Conservation (phyloP, 345 rosid species). For the Gossypium australe region DNA sequence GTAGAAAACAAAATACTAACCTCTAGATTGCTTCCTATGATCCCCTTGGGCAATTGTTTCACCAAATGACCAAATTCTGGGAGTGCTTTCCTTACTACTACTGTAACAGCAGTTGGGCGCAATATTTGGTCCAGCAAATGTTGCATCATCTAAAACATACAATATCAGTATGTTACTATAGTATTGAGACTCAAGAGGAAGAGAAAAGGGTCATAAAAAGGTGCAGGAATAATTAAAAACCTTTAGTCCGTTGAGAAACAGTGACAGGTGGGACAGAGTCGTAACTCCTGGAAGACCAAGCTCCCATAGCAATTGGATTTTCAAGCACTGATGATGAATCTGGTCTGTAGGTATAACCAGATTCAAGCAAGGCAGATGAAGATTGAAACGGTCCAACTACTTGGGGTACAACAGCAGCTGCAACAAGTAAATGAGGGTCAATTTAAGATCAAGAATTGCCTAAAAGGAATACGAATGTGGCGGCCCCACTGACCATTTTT, state of each 20-base stretch:
- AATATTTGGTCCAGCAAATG: conserved; percentile 19
- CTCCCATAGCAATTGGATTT: conserved; percentile 30
- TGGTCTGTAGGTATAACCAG: conserved; percentile 33
- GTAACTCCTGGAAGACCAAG: conserved; percentile 50
- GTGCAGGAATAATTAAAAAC: conserved; percentile 22
- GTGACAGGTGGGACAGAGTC: conserved; percentile 32
- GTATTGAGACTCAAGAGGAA: background rate
- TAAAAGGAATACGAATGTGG: background rate
- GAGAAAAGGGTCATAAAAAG: background rate
- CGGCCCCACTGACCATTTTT: conserved; percentile 41
- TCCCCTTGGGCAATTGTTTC: conserved; percentile 27
- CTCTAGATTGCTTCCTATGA: conserved; percentile 33
- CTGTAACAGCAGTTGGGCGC: conserved; percentile 30
- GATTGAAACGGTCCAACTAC: conserved; percentile 39
- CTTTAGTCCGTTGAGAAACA: conserved; percentile 33
- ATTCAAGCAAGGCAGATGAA: conserved; percentile 44
- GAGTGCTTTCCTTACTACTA: conserved; percentile 45
- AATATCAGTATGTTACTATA: background rate
- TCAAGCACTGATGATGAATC: conserved; percentile 43
- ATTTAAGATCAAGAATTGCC: conserved; percentile 11
- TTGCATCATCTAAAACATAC: conserved; percentile 28
- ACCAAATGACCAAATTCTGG: conserved; percentile 28
- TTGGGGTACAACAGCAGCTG: conserved; percentile 46
- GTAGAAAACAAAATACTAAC: conserved; percentile 24
- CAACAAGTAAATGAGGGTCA: conserved; percentile 10